Evolutionary conservation across 352 stramenopile genomes (phyloP).

Genomic region (Phytophthora kernoviae): DNA sequence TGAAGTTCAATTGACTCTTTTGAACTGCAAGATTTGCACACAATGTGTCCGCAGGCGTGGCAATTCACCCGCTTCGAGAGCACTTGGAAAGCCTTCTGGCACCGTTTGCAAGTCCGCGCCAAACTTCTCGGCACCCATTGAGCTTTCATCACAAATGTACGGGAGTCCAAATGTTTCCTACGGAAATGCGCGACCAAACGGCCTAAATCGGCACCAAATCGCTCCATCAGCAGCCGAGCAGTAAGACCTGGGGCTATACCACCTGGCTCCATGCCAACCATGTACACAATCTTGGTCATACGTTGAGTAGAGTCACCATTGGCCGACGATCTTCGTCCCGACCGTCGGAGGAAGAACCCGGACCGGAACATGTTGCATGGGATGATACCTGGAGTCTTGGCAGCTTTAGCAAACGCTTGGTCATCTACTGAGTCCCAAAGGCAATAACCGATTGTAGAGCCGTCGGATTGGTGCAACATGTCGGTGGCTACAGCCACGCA

Average conservation of each 20-base stretch:
- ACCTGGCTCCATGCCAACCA: conserved; percentile 48
- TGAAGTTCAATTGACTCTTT: conserved; percentile 48
- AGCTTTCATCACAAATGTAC: conserved; percentile 51
- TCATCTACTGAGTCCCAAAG: conserved; percentile 66
- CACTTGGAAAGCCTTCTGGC: conserved; percentile 37
- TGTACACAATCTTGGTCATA: conserved; percentile 66
- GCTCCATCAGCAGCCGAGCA: conserved; percentile 44
- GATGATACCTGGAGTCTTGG: conserved; percentile 22
- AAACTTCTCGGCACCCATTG: conserved; percentile 44
- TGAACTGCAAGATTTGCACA: conserved; percentile 37
- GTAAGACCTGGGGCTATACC: conserved; percentile 40
- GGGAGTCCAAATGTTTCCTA: conserved; percentile 47
- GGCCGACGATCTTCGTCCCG: conserved; percentile 14
- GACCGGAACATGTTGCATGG: conserved; percentile 51
- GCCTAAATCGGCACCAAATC: conserved; percentile 43
- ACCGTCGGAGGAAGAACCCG: conserved; percentile 50
- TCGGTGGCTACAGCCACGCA: conserved; percentile 42
- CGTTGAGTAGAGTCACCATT: conserved; percentile 8
- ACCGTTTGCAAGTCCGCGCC: conserved; percentile 40
- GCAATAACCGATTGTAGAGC: conserved; percentile 61
- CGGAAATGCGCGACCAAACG: conserved; percentile 56
- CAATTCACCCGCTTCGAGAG: conserved; percentile 51
- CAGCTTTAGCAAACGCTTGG: conserved; percentile 24
- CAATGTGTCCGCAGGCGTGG: conserved; percentile 42
- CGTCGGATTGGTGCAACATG: conserved; percentile 37